These are phyloP conservation scores for Monotropa hypopitys DNA, from an alignment of 179 eudicot species.

Conservation along the genomic window DNA sequence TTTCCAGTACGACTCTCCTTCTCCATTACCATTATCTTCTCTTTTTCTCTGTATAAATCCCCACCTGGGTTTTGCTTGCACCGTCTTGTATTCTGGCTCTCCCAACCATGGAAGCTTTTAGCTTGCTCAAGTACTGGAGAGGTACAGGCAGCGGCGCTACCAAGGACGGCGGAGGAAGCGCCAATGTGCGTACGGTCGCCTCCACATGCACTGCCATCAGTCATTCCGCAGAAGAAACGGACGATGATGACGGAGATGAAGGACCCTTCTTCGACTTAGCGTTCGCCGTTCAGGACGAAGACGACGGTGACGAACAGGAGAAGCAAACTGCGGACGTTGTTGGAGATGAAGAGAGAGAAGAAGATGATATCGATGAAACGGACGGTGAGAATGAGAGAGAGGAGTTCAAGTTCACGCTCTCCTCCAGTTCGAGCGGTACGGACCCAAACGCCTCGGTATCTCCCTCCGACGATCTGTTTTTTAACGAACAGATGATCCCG, in stretches of 20 bases:
- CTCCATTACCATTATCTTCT: neutral
- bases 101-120: slow-evolving; percentile 10
- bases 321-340: neutral
- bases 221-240: neutral
- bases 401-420: slow-evolving; percentile 13
- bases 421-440: slow-evolving; percentile 9
- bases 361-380: neutral
- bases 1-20: neutral
- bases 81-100: slow-evolving; percentile 5
- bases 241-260: slow-evolving; percentile 5
- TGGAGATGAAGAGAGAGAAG: neutral
- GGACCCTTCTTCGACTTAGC: slow-evolving; percentile 61
- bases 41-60: neutral
- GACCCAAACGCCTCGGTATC: slow-evolving; percentile 23
- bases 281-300: slow-evolving; percentile 28
- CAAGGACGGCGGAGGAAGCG: no score
- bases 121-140: slow-evolving; percentile 20
- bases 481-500: slow-evolving; percentile 31
- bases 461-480: slow-evolving; percentile 49
- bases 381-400: neutral
- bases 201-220: slow-evolving; percentile 5
- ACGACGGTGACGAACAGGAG: neutral
- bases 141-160: neutral
- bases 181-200: neutral
- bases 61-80: no score